A percentile compares a stretch with the other conserved stretches of the same genome.
Evolutionary conservation across 306 rosid species (phyloP).

Genomic region (Vicia faba): DNA sequence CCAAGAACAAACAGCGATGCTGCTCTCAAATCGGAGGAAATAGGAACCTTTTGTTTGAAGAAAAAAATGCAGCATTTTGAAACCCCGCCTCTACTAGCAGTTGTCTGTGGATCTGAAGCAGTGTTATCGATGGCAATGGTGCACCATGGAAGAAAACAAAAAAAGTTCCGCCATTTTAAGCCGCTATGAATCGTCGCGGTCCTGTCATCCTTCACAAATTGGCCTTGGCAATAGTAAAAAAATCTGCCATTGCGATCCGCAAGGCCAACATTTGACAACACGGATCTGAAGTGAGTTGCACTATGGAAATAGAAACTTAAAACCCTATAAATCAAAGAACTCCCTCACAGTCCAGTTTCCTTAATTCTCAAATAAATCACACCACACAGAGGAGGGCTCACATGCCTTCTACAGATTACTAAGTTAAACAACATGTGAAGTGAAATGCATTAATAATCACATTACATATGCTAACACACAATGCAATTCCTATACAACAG

Average conservation of each 20-base stretch:
- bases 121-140: too few relatives aligned
- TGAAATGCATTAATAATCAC: conserved; percentile 27
- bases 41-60: not conserved
- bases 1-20: not conserved
- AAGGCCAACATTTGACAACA: too few relatives aligned
- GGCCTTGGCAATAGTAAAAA: too few relatives aligned
- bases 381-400: not conserved
- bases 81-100: not conserved
- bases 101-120: not conserved
- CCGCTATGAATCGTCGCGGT: too few relatives aligned
- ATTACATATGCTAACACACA: not conserved
- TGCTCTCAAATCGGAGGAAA: not conserved
- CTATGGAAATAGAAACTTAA: not conserved
- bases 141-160: too few relatives aligned
- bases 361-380: not conserved
- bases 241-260: too few relatives aligned
- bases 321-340: not conserved
- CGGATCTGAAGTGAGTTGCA: not conserved
- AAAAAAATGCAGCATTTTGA: not conserved
- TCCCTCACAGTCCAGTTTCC: not conserved
- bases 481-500: conserved; percentile 4
- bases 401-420: not conserved
- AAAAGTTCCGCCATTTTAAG: too few relatives aligned
- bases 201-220: too few relatives aligned
- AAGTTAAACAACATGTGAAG: conserved; percentile 6